A percentile compares a stretch with the other conserved stretches of the same genome.
Conservation (phyloP, 768 basidiomycete genomes). For the Omphalotus guepiniiformis region DNA sequence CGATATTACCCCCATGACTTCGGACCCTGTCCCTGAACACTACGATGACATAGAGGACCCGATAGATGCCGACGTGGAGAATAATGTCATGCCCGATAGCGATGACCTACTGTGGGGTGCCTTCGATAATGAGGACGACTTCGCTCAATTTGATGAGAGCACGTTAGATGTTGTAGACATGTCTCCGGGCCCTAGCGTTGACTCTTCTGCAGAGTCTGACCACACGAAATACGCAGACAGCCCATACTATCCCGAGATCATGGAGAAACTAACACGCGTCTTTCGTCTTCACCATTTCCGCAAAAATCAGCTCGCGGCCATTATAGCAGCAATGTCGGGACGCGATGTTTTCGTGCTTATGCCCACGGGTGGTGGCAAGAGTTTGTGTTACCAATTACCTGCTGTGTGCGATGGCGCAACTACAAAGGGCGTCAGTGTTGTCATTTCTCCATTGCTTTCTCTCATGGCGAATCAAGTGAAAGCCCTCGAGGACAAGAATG, state of each 20-base stretch:
- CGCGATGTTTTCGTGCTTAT: constrained; percentile 92
- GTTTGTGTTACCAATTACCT: constrained; percentile 86
- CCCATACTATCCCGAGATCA: constrained; percentile 47
- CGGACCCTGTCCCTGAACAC: constrained; percentile 1
- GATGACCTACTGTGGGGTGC: constrained; percentile 48
- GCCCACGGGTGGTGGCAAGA: constrained; percentile 95
- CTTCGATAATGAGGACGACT: constrained; percentile 37
- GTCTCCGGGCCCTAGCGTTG: constrained; percentile 13
- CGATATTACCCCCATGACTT: not conserved
- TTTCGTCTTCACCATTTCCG: constrained; percentile 74
- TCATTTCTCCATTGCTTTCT: constrained; percentile 84
- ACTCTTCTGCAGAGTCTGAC: constrained; percentile 12
- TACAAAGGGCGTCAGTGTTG: constrained; percentile 81
- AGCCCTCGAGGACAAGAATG: constrained; percentile 54
- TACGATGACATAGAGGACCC: not conserved
- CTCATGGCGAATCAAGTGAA: constrained; percentile 89
- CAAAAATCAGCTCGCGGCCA: constrained; percentile 81
- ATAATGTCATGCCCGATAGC: constrained; percentile 26
- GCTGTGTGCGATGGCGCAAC: constrained; percentile 71
- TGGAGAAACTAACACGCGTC: constrained; percentile 43
- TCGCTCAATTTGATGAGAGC: constrained; percentile 20
- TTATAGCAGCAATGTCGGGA: constrained; percentile 73
- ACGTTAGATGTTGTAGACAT: constrained; percentile 22
- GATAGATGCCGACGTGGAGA: constrained; percentile 15
- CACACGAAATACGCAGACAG: constrained; percentile 13